Conservation (phyloP, 2,329 filamentous ascomycete genomes). For the Ceratocystis huliohia region DNA sequence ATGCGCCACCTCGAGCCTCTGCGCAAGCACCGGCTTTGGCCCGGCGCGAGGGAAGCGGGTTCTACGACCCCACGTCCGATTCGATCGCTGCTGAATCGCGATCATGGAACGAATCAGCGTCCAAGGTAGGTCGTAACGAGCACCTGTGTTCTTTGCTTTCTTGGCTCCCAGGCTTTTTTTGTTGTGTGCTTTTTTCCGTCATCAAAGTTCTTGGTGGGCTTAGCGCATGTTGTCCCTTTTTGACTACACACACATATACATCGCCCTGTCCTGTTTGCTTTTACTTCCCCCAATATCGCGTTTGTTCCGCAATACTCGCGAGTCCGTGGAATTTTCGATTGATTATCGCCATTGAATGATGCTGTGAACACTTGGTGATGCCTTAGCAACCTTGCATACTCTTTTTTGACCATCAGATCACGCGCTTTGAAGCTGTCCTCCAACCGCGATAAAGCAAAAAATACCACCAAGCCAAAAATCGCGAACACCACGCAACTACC, state of each 20-base stretch:
- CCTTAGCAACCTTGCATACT: background rate
- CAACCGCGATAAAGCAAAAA: background rate
- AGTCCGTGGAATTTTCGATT: background rate
- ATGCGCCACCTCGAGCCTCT: conserved; percentile 23
- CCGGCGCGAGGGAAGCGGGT: conserved; percentile 33
- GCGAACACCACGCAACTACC: background rate
- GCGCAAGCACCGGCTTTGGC: conserved; percentile 26
- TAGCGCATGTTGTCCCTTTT: background rate
- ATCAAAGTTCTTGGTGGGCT: too few relatives aligned
- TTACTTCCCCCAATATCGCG: background rate
- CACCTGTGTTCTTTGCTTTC: background rate
- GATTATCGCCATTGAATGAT: background rate
- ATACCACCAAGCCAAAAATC: background rate
- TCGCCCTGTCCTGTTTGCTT: background rate
- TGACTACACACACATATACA: too few relatives aligned
- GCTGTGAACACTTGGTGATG: background rate
- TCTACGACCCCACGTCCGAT: conserved; percentile 44
- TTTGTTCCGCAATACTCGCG: background rate
- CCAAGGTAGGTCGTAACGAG: conserved; percentile 32
- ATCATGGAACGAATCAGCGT: conserved; percentile 36
- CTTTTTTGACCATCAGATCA: background rate
- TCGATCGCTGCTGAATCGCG: conserved; percentile 35
- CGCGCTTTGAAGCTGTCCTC: background rate
- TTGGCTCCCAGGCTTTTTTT: background rate
- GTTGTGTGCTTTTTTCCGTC: background rate